Conservation (phyloP, 1,139 yeast genomes). For the Geotrichum carabidarum region DNA sequence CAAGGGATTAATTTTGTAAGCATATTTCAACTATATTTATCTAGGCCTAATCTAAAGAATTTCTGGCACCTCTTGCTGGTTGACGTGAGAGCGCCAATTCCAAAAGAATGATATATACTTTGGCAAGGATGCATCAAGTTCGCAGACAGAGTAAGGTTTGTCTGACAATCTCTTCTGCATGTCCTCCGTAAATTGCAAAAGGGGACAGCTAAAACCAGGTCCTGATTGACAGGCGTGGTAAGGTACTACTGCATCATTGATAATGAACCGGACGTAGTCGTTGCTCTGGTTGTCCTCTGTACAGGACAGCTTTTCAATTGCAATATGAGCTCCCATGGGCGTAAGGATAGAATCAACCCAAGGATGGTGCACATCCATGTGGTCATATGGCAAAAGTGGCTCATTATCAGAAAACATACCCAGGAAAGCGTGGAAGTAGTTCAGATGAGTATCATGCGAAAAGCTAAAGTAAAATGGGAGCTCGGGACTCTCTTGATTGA, state of each 20-base stretch:
- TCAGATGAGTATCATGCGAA: conserved; percentile 52
- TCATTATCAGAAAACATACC: conserved; percentile 42
- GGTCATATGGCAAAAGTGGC: conserved; percentile 32
- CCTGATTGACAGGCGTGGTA: conserved; percentile 45
- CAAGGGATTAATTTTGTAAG: conserved; percentile 24
- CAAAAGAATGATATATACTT: conserved; percentile 21
- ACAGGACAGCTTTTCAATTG: conserved; percentile 48
- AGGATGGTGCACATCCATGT: conserved; percentile 29
- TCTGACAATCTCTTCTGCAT: not conserved
- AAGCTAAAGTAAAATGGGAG: conserved; percentile 40
- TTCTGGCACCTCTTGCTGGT: conserved; percentile 8
- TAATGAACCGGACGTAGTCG: conserved; percentile 44
- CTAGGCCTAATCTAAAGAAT: conserved; percentile 1
- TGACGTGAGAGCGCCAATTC: conserved; percentile 19
- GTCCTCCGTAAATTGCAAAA: conserved; percentile 20
- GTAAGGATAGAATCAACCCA: conserved; percentile 47
- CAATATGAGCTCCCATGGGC: conserved; percentile 54
- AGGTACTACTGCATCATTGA: conserved; percentile 57
- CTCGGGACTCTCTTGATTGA: conserved; percentile 36
- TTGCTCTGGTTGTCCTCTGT: conserved; percentile 27
- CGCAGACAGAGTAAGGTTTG: conserved; percentile 8
- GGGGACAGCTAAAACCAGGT: conserved; percentile 41
- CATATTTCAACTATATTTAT: not conserved
- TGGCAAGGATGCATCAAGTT: conserved; percentile 16
- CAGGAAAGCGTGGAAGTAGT: conserved; percentile 43